Percentiles rank a stretch among this genome's conserved stretches.
Evolutionary conservation across 2,329 filamentous ascomycete genomes (phyloP).

Genomic region (Fusarium dlaminii): DNA sequence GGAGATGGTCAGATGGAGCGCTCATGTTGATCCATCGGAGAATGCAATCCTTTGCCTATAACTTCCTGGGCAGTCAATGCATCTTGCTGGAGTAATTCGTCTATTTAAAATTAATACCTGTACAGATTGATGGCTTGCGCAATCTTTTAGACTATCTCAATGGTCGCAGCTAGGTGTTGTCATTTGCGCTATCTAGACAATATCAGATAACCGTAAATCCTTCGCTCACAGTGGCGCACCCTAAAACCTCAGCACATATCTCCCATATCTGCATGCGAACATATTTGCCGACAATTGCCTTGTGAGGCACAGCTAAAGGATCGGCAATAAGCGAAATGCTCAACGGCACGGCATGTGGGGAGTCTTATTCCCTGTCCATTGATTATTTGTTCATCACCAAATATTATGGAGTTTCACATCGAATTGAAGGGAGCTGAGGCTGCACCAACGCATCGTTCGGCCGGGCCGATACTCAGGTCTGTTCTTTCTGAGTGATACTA

Average conservation of each 20-base stretch:
- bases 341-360: neutral
- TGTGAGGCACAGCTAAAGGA: neutral
- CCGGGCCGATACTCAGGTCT: neutral
- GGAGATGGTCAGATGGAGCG: neutral
- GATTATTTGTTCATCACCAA: no score
- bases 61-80: no score
- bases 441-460: neutral
- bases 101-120: neutral
- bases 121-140: rapidly evolving
- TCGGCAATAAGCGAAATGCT: neutral
- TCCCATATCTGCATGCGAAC: neutral
- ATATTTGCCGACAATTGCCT: neutral
- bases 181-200: no score
- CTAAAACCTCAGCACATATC: neutral
- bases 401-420: no score
- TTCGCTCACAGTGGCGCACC: neutral
- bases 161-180: no score
- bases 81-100: neutral
- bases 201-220: neutral
- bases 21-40: neutral
- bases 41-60: neutral
- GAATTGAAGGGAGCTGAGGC: neutral
- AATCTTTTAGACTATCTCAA: neutral
- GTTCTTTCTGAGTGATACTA: neutral
- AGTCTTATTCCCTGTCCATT: neutral